Evolutionary conservation across 208 protist species (phyloP).

Genomic region (Crithidia fasciculata): DNA sequence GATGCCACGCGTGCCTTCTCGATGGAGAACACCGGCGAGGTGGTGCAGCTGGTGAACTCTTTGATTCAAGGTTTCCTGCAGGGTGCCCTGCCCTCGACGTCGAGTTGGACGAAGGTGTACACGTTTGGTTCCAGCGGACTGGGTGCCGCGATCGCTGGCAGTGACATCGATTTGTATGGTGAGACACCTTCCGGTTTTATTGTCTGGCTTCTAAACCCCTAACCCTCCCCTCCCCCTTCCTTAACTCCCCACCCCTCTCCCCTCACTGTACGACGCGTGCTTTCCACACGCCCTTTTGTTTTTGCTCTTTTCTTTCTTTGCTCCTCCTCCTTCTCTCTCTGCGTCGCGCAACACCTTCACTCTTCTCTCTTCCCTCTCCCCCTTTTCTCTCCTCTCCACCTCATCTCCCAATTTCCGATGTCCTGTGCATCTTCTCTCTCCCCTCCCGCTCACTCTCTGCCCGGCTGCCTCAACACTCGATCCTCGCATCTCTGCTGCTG

Average conservation of each 20-base stretch:
- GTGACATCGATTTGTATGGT: slow-evolving; percentile 95
- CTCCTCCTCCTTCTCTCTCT: slow-evolving; percentile 2
- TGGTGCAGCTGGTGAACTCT: slow-evolving; percentile 22
- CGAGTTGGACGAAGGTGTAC: slow-evolving; percentile 56
- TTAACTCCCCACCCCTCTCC: neutral
- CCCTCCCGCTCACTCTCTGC: neutral
- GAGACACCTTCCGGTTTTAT: slow-evolving; percentile 41
- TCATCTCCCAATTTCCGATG: no score
- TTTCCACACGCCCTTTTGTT: neutral
- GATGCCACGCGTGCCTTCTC: slow-evolving; percentile 27
- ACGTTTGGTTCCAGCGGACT: slow-evolving; percentile 84
- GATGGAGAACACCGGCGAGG: slow-evolving; percentile 26
- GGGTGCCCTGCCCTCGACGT: slow-evolving; percentile 8
- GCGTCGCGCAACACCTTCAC: neutral
- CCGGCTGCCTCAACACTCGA: no score
- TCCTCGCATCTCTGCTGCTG: no score
- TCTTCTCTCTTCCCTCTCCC: neutral
- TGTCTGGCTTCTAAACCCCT: neutral
- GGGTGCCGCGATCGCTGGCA: slow-evolving; percentile 74
- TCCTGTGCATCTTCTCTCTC: neutral
- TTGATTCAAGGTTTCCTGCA: slow-evolving; percentile 29
- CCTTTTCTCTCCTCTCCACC: slow-evolving; percentile 1
- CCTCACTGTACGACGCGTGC: neutral
- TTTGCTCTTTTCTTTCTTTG: neutral
- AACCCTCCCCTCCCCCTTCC: neutral